Base-by-base conservation (phyloP, 169 alveolate species). In the Babesia ovata region DNA sequence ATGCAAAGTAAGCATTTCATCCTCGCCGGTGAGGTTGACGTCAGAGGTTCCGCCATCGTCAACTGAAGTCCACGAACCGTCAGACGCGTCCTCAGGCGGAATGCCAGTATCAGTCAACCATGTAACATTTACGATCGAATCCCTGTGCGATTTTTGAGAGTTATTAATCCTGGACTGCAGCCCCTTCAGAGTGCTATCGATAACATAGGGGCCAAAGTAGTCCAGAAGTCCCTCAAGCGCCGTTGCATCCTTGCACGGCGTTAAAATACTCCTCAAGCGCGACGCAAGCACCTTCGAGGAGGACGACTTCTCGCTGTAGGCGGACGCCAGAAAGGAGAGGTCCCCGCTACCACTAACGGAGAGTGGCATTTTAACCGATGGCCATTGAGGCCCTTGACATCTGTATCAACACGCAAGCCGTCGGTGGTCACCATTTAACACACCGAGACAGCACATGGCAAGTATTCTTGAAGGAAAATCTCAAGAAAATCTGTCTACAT, bases 61-160 rank as follows among this genome's bases (percentile, higher is more conserved):
- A 16, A 44, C 19, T n/a, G 69, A 59, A 17, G 50, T 59, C 21
- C 0, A 16, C 16, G 39, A 13, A 14, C 50, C 58, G 4, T 63
- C 57, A 22, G 26, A 13, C 28, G 28, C 72, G 26, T 63, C 57
- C 4, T 28, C 14, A 21, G 72, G 58, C 21, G 42, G 11, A 24
- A 13, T 14, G 9, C 24, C 24, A 1, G 56, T 1, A 44, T 67
- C 65, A 9, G 33, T 42, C 17, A 29, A 7, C 76, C 76, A 67
- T 28, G 76, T 14, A 28, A 67, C 76, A 22, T 46, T 52, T 14
- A 67, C 16, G 4, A 67, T 54, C 42, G 76, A 67, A 52, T 67
- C 66, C 7, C 65, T 0, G 48, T 21, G 39, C 39, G 33, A 28
- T 14, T 22, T 44, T n/a, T 14, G 48, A 21, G 14, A 8, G 24